A percentile compares a stretch with the other conserved stretches of the same genome.
Conservation (phyloP, 2,329 filamentous ascomycete genomes). For the Phialophora expanda region DNA sequence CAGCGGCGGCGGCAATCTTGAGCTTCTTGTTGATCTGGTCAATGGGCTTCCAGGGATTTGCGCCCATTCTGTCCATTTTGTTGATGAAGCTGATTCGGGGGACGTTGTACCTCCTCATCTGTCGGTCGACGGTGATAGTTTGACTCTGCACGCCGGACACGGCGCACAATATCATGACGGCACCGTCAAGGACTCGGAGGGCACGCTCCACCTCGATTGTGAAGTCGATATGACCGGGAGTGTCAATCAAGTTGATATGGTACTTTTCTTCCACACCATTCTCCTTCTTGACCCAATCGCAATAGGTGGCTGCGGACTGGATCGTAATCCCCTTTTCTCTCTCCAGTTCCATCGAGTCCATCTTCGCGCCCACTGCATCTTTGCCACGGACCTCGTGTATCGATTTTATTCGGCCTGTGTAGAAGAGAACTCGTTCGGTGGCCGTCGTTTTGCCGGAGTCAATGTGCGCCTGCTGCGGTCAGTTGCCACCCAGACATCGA, state of each 20-base stretch:
- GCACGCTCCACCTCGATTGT: constrained; percentile 98
- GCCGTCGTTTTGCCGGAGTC: constrained; percentile 98
- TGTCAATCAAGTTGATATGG: constrained; percentile 98
- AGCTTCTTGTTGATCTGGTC: constrained; percentile 98
- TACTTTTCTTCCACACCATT: constrained; percentile 86
- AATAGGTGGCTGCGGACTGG: constrained; percentile 96
- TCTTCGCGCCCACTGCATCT: constrained; percentile 95
- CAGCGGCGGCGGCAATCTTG: constrained; percentile 86
- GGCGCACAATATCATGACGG: constrained; percentile 97
- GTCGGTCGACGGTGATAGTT: constrained; percentile 95
- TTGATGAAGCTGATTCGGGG: constrained; percentile 96
- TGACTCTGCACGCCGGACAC: constrained; percentile 97
- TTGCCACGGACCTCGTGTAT: constrained; percentile 97
- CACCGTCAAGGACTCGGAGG: constrained; percentile 90
- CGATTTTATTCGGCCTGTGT: constrained; percentile 93
- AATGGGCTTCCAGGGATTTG: constrained; percentile 96
- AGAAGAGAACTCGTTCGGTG: constrained; percentile 96
- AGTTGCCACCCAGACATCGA: constrained; percentile 5
- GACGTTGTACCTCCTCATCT: constrained; percentile 98
- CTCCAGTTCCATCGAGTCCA: constrained; percentile 99
- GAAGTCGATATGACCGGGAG: constrained; percentile 97
- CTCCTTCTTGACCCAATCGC: constrained; percentile 90
- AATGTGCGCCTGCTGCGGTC: constrained; percentile 76
- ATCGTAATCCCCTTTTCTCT: constrained; percentile 99
- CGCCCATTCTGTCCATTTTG: constrained; percentile 99